Evolutionary conservation across 176 grass and related monocot genomes (phyloP), one percentile per base, ranked within the genome.

Genomic region (Lolium rigidum): DNA sequence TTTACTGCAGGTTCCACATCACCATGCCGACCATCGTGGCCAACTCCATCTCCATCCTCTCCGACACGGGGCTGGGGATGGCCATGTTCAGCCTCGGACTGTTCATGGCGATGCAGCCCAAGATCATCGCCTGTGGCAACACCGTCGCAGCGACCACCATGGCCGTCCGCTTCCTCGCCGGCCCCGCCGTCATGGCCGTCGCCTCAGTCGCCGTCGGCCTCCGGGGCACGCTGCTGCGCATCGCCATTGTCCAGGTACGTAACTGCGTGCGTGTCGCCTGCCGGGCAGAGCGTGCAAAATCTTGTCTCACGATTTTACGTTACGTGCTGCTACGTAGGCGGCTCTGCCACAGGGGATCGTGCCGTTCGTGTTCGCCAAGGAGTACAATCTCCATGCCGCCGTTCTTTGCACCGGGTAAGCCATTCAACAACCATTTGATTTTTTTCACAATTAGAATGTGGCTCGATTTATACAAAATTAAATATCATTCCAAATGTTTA

Each of bases 71-170:
- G 28, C 88, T 98, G 10, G 93, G 96, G 10, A 95, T 98, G 93
- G 91, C 96, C 70, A 98, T 98, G 93, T 95, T 95, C 64, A 98
- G 93, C 59, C 87, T 98, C 61, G 96, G 96, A 47, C 78, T 98
- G 66, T 98, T 98, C 89, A 98, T 95, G 96, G 90, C 96, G 2
- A 55, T 91, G 70, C 93, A 98, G 54, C 90, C 96, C 1, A 94
- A 89, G 84, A 84, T 98, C 46, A 95, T 95, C 65, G 96, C 93
- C 44, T 94, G 93, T 69, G 88, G 96, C 21, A 89, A 94, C 58
- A 80, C 70, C 2, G 69, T 37, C 4, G 96, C 91, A 6, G 84
- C 84, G 0, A 38, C 72, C 66, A 87, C 86, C 70, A 92, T 94
- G 91, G 93, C 86, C 0, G 80, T 95, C n/a, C 91, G 93, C 21